Conservation (phyloP, 805 yeast genomes). For the Hanseniaspora taiwanica region DNA sequence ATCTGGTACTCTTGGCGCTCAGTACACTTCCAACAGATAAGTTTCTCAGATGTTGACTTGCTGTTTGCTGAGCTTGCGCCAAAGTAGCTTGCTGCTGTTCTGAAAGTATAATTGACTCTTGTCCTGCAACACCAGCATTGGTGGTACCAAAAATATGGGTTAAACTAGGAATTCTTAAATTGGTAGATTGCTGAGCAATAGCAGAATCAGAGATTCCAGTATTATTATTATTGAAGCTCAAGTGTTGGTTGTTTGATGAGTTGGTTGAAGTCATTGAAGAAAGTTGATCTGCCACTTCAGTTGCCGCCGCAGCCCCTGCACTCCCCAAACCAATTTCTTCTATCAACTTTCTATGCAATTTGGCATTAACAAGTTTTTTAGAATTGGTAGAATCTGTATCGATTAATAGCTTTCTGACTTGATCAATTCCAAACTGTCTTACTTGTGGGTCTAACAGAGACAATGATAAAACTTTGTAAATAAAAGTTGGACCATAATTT, state of each 20-base stretch:
- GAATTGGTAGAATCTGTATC: conserved; percentile 40
- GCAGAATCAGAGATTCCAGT: not conserved
- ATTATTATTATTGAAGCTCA: not conserved
- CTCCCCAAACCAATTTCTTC: conserved; percentile 74
- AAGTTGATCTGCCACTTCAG: not conserved
- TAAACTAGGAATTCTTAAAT: not conserved
- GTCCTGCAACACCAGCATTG: not conserved
- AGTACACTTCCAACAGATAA: not conserved
- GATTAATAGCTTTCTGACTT: conserved; percentile 49
- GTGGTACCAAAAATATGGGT: not conserved
- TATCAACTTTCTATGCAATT: conserved; percentile 72
- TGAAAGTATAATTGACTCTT: too few relatives aligned
- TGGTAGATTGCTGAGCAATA: not conserved
- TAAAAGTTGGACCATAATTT: conserved; percentile 59
- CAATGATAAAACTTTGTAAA: conserved; percentile 66
- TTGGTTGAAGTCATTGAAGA: too few relatives aligned
- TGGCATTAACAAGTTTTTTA: conserved; percentile 20
- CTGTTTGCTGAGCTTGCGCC: not conserved
- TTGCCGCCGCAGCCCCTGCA: not conserved
- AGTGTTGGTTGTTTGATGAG: too few relatives aligned
- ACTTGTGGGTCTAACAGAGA: conserved; percentile 47
- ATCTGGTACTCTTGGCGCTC: not conserved
- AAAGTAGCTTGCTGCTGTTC: not conserved
- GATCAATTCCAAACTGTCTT: conserved; percentile 44
- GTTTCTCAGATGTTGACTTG: not conserved